phyloP scores from a whole-genome alignment of 305 asterid species.

The Ilex paraguariensis region DNA sequence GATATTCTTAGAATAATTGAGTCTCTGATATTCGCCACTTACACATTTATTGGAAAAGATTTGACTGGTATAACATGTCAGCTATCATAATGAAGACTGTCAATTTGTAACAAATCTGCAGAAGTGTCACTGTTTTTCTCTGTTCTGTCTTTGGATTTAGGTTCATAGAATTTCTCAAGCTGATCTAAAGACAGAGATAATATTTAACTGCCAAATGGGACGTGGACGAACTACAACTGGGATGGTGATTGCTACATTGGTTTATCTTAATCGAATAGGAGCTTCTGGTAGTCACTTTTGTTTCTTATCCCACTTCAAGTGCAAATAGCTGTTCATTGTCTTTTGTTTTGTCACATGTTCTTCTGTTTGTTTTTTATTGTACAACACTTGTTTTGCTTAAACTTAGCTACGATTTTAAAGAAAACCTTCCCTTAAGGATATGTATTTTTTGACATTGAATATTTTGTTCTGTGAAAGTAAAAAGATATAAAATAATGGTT shows the following conservation, averaged over 20 bases:
- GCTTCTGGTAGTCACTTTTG: constrained; percentile 69
- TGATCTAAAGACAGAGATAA: constrained; percentile 66
- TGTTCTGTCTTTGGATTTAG: constrained; percentile 31
- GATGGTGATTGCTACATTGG: constrained; percentile 95
- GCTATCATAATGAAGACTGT: too few species aligned
- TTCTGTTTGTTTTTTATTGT: constrained; percentile 11
- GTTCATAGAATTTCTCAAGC: constrained; percentile 83
- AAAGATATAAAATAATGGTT: too few species aligned
- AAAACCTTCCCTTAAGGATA: background rate
- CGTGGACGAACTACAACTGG: constrained; percentile 99
- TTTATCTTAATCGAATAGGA: constrained; percentile 85
- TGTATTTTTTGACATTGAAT: background rate
- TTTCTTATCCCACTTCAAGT: constrained; percentile 11
- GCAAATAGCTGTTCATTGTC: constrained; percentile 13
- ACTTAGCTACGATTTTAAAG: background rate
- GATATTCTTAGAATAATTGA: too few species aligned
- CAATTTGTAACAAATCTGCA: background rate
- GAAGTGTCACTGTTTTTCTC: constrained; percentile 14
- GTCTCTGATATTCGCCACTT: too few species aligned
- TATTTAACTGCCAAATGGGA: constrained; percentile 99
- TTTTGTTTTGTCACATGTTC: constrained; percentile 7
- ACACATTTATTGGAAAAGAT: too few species aligned
- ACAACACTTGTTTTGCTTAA: constrained; percentile 9
- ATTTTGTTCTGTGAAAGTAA: too few species aligned
- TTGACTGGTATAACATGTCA: too few species aligned